These are phyloP conservation scores for Marsdenia floribunda DNA, from an alignment of 257 asterid genomes.

Conservation along the genomic window DNA sequence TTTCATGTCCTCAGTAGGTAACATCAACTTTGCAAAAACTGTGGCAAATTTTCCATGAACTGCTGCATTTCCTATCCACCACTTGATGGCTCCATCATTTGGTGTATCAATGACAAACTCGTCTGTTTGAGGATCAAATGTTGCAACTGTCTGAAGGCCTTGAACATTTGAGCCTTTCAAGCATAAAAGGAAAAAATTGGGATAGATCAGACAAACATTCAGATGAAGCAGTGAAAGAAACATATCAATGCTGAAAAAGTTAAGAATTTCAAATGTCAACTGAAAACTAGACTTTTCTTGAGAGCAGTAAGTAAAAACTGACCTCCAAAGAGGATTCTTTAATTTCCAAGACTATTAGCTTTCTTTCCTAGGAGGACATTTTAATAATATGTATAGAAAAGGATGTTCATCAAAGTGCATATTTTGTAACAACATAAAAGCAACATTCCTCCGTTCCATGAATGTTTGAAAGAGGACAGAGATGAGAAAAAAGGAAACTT, in stretches of 20 bases:
- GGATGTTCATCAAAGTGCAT: not conserved
- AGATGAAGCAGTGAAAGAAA: not conserved
- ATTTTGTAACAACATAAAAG: not conserved
- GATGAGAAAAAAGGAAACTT: not conserved
- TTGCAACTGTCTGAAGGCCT: conserved; percentile 84
- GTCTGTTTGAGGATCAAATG: conserved; percentile 75
- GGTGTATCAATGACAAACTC: conserved; percentile 90
- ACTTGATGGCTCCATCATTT: conserved; percentile 91
- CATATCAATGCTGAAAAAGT: not conserved
- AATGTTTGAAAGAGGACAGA: not conserved
- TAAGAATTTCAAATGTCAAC: not conserved
- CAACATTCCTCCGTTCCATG: not conserved
- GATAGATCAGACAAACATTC: conserved; percentile 14
- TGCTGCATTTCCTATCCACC: conserved; percentile 99
- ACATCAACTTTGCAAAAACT: conserved; percentile 83
- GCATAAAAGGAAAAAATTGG: conserved; percentile 1
- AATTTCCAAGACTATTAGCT: not conserved
- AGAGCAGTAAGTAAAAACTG: not conserved
- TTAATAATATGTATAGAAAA: not conserved
- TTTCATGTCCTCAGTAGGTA: conserved; percentile 72
- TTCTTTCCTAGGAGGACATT: not conserved
- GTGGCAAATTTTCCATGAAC: conserved; percentile 97
- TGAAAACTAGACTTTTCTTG: not conserved
- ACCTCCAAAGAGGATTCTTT: not conserved
- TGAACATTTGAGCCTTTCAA: conserved; percentile 87